These are phyloP conservation scores for Globisporangium cylindrosporum DNA, from an alignment of 352 stramenopile species.

Conservation along the genomic window DNA sequence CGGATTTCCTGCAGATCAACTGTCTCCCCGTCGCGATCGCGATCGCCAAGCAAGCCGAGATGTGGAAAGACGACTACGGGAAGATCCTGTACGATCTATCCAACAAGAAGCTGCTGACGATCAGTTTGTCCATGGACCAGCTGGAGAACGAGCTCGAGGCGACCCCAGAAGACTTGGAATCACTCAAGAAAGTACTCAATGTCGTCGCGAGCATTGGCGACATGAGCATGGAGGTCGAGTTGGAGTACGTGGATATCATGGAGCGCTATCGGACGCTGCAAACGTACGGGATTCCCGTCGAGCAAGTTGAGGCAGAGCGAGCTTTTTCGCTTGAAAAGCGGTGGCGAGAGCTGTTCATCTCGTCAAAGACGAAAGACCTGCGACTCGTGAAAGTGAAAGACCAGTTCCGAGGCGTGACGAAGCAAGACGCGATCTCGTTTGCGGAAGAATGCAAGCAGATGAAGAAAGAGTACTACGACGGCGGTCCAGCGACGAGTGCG, in stretches of 20 bases:
- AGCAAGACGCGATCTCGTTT: conserved; percentile 89
- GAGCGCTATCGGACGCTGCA: conserved; percentile 90
- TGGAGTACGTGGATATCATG: conserved; percentile 92
- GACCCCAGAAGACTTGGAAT: conserved; percentile 86
- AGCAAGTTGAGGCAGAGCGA: conserved; percentile 55
- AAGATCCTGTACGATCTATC: conserved; percentile 89
- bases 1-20: conserved; percentile 95
- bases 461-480: conserved; percentile 83
- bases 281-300: conserved; percentile 78
- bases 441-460: conserved; percentile 82
- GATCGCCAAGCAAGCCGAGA: conserved; percentile 90
- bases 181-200: conserved; percentile 94
- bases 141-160: conserved; percentile 78
- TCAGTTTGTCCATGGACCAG: conserved; percentile 74
- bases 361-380: conserved; percentile 92
- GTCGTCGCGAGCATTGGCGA: conserved; percentile 84
- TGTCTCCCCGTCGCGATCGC: conserved; percentile 85
- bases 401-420: conserved; percentile 93
- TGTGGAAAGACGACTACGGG: conserved; percentile 95
- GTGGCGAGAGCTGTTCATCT: conserved; percentile 82
- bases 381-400: conserved; percentile 93
- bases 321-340: conserved; percentile 79
- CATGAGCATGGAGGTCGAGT: conserved; percentile 93
- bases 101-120: conserved; percentile 72
- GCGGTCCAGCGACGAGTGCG: conserved; percentile 79